These are phyloP conservation scores for Apiospora hydei DNA, from an alignment of 2,329 filamentous ascomycete species.

Conservation along the genomic window DNA sequence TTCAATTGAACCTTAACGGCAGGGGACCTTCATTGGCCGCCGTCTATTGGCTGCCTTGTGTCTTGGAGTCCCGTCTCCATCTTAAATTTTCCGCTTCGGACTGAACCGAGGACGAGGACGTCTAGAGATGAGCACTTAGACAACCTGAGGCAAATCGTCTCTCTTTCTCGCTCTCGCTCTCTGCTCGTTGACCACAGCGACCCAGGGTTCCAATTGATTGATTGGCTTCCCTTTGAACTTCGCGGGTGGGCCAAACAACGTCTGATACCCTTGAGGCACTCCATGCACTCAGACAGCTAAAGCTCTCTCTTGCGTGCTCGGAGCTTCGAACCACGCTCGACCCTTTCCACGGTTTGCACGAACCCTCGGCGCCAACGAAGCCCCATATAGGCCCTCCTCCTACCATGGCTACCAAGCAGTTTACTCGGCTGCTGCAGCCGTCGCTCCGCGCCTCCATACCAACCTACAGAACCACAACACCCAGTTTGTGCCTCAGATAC, in stretches of 20 bases:
- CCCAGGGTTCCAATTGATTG: not conserved
- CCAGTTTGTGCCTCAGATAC: conserved; percentile 6
- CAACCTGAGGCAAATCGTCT: not conserved
- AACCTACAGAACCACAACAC: not conserved
- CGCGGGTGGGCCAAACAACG: not conserved
- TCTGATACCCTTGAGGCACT: conserved; percentile 30
- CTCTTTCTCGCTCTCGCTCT: not conserved
- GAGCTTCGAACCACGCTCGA: conserved; percentile 9
- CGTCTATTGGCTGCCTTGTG: conserved; percentile 21
- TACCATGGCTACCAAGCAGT: conserved; percentile 21
- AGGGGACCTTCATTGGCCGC: not conserved
- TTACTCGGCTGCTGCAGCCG: conserved; percentile 2
- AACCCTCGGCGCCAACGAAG: not conserved
- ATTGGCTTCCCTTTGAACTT: not conserved
- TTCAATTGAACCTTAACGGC: conserved; percentile 8
- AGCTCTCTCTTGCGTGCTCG: conserved; percentile 15
- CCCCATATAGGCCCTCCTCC: not conserved
- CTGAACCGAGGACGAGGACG: not conserved
- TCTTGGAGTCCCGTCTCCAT: not conserved
- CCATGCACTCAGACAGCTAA: conserved; percentile 32
- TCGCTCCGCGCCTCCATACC: conserved; percentile 14
- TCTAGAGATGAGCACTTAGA: not conserved
- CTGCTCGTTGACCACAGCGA: not conserved
- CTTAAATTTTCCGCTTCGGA: not conserved
- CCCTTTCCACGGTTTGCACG: conserved; percentile 4